Percentiles rank a stretch among this genome's conserved stretches.
Evolutionary conservation across 257 asterid genomes (phyloP).

Genomic region (Nicotiana obtusifolia): DNA sequence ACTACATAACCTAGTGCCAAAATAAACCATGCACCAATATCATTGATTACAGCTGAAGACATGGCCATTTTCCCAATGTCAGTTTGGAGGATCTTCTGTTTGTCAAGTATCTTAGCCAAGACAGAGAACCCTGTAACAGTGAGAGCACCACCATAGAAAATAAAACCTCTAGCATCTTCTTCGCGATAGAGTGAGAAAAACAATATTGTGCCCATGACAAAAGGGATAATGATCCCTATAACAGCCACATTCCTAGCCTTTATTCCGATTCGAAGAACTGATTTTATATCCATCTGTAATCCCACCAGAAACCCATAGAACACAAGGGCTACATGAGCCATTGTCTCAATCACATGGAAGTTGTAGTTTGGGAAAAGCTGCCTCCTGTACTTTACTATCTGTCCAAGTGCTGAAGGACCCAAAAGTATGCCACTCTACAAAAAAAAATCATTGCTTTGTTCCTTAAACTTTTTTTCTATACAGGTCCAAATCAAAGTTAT

Average conservation of each 20-base stretch:
- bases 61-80: constrained; percentile 68
- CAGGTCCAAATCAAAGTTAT: background rate
- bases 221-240: constrained; percentile 54
- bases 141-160: constrained; percentile 77
- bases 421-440: constrained; percentile 69
- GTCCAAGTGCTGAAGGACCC: constrained; percentile 75
- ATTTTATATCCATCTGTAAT: constrained; percentile 55
- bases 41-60: constrained; percentile 49
- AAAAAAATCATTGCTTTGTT: background rate
- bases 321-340: constrained; percentile 71
- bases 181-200: constrained; percentile 24
- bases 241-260: constrained; percentile 52
- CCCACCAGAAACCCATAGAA: constrained; percentile 74
- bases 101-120: constrained; percentile 50
- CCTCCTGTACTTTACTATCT: constrained; percentile 24
- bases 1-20: constrained; percentile 42
- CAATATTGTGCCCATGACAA: constrained; percentile 37
- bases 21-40: constrained; percentile 57
- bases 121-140: constrained; percentile 59
- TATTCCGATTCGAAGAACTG: constrained; percentile 42
- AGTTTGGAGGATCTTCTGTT: constrained; percentile 56
- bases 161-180: constrained; percentile 28
- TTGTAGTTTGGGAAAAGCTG: constrained; percentile 56
- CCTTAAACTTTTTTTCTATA: background rate
- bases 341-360: constrained; percentile 61